These are phyloP conservation scores for Populus hybrid DNA, from an alignment of 441 rosid genomes.

Conservation along the genomic window DNA sequence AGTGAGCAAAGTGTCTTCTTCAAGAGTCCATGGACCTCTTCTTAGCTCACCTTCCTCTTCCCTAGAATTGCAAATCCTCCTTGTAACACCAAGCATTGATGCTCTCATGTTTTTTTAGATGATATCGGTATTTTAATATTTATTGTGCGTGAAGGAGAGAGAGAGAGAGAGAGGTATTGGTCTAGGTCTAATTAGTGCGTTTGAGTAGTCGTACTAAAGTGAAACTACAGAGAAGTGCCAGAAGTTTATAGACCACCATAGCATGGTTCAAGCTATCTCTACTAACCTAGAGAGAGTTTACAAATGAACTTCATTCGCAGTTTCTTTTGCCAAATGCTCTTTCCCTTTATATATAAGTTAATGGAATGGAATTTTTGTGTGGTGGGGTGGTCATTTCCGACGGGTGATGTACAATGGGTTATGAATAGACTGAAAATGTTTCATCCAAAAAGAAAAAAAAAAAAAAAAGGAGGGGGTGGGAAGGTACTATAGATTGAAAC, in stretches of 20 bases:
- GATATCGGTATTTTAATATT: not conserved
- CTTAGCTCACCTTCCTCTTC: constrained; percentile 42
- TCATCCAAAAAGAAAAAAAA: not conserved
- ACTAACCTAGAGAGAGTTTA: not conserved
- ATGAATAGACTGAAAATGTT: not conserved
- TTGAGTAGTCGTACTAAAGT: not conserved
- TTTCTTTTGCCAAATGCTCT: constrained; percentile 15
- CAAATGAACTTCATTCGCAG: not conserved
- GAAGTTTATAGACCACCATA: not conserved
- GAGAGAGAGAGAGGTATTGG: not conserved
- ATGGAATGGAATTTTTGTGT: constrained; percentile 13
- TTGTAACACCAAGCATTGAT: constrained; percentile 13
- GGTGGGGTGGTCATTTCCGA: constrained; percentile 1
- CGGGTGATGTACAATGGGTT: not conserved
- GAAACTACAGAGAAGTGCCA: not conserved
- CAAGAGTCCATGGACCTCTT: constrained; percentile 77
- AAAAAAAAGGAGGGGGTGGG: not conserved
- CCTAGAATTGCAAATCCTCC: constrained; percentile 22
- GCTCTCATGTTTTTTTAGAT: constrained; percentile 9
- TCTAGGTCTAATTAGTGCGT: not conserved
- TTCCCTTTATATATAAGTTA: constrained; percentile 22
- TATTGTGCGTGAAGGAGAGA: not conserved
- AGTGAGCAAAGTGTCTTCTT: constrained; percentile 64
- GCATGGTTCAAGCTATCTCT: not conserved
- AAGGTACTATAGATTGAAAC: not conserved